Evolutionary conservation across 768 basidiomycete species (phyloP), one percentile per base, ranked within the genome.

Genomic region (Crucibulum laeve): DNA sequence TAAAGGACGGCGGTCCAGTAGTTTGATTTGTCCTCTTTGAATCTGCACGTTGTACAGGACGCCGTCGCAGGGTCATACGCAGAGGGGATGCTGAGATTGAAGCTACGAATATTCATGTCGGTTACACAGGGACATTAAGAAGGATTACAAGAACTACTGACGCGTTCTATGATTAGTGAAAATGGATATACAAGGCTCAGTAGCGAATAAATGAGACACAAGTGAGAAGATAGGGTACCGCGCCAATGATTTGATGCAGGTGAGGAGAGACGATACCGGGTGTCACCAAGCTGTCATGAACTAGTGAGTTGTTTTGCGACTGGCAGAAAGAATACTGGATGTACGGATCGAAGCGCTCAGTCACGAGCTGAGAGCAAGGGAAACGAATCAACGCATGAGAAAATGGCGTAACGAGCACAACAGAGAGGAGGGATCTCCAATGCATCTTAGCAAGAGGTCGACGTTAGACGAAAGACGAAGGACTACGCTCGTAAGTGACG

Each of bases 1-100:
- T 56, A 56, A 34, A 52, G 50, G 18, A 52, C 54, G 11, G 54
- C 54, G 8, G 54, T 55, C 53, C 53, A 54, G 23, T 54, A 54
- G 30, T 54, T 54, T 13, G 50, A 51, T 14, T 49, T 47, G 25
- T 55, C 54, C 18, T 55, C 51, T 8, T 44, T 53, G 44, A 48
- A 55, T 1, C 49, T 48, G 41, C 54, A 55, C 1, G 49, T 53
- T 1, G 54, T 55, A 34, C 54, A 55, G 11, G 44, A 41, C 5
- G 54, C 50, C 15, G 46, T 40, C 2, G 49, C 44, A 8, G 51
- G 46, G 38, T 55, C 54, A 26, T 51, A 46, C n/a, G 22, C 37
- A 2, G 48, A 40, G 23, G 51, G 42, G 52, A 55, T 55, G 37
- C 47, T 41, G 18, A 55, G 37, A 28, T 53, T 50, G 41, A 55